Percentiles rank a stretch among this genome's conserved stretches.
Evolutionary conservation across 2,329 filamentous ascomycete species (phyloP).

Genomic region (Gaeumannomyces tritici): DNA sequence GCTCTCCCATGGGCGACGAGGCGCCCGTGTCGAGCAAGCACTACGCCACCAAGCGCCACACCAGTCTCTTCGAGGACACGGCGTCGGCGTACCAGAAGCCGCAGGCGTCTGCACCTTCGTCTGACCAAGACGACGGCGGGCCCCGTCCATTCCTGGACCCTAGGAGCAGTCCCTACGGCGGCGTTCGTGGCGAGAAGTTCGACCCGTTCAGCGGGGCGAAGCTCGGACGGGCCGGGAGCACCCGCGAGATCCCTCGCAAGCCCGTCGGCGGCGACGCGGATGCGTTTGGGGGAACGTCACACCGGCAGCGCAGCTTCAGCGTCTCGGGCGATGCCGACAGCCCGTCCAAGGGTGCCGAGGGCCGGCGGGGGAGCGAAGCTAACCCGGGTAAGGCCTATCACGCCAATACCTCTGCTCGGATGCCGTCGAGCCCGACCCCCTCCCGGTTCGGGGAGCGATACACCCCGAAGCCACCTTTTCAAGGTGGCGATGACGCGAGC

Average conservation of each 20-base stretch:
- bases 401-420: not conserved
- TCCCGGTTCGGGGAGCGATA: conserved; percentile 3
- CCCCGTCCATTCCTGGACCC: conserved; percentile 34
- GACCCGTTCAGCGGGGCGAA: conserved; percentile 39
- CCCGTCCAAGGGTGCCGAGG: conserved; percentile 8
- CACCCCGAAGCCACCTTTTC: not conserved
- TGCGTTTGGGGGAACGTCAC: conserved; percentile 8
- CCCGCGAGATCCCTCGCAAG: conserved; percentile 24
- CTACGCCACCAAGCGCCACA: conserved; percentile 24
- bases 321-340: conserved; percentile 19
- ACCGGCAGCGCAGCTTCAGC: conserved; percentile 21
- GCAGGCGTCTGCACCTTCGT: conserved; percentile 7
- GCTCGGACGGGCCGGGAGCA: conserved; percentile 36
- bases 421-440: not conserved
- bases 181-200: conserved; percentile 47
- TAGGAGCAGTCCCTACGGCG: conserved; percentile 48
- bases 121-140: conserved; percentile 33
- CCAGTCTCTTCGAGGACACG: conserved; percentile 14
- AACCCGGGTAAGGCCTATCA: not conserved
- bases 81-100: conserved; percentile 7
- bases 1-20: conserved; percentile 41
- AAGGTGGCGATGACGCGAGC: not conserved
- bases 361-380: conserved; percentile 3
- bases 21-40: conserved; percentile 42
- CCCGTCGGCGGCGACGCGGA: conserved; percentile 7